Evolutionary conservation across 148 eudicot species (phyloP), one percentile per base, ranked within the genome.

Genomic region (Chenopodium album): DNA sequence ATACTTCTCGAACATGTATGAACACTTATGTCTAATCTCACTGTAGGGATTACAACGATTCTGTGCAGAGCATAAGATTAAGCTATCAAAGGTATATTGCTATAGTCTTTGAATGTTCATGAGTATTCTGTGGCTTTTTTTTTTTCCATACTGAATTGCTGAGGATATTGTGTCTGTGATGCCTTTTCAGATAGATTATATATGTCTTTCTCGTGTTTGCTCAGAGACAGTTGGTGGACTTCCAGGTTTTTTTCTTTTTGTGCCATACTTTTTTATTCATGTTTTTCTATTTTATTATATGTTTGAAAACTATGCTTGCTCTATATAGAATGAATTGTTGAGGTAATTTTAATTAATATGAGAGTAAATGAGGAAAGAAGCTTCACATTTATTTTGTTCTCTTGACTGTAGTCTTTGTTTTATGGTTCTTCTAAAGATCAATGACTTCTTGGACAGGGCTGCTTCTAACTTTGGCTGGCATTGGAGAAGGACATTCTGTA

Each of bases 211-310:
- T 54, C 92, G 98, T 73, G 98, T 93, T 62, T 92, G 92, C 84
- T 90, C 98, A 48, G 98, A 92, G 87, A 93, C 95, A 76, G 92
- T 93, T 2, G 92, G 95, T 74, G 98, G 98, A 81, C 91, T 93
- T 83, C 98, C 98, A 88, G 98, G 95, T 93, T 82, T 26, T 31
- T 50, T 26, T 50, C 65, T 34, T 70, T 66, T 28, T 28, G 17
- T 54, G 32, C 44, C 22, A 11, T 2, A 29, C 28, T 46, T 48
- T 26, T 52, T 56, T 31, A 31, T 31, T 29, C 31, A 11, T 29
- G 37, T 7, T 7, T 29, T 1, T 68, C 4, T 29, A 68, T 68
- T 14, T 1, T 68, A 2, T 13, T 4, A 11, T 29, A 68, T 3
- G 7, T 8, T 68, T 12, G 14, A 68, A 9, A 31, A 29, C 22